Evolutionary conservation across 2,329 filamentous ascomycete species (phyloP).

Genomic region (Tolypocladium paradoxum): DNA sequence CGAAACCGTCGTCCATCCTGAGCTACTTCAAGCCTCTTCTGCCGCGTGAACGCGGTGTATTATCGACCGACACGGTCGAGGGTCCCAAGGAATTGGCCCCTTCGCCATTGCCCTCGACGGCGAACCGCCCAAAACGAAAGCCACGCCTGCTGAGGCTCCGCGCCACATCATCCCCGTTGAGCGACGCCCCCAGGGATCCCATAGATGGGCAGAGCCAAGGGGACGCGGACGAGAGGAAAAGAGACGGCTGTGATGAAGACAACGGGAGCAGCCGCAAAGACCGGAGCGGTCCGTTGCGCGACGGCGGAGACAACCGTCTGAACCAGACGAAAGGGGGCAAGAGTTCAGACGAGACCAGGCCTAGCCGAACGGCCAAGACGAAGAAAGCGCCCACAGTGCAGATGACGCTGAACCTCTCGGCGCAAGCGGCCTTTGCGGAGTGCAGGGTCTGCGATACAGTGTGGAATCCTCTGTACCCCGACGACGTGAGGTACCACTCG

Average conservation of each 20-base stretch:
- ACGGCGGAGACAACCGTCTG: not conserved
- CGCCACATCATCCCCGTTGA: slow-evolving; percentile 7
- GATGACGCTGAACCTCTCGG: slow-evolving; percentile 33
- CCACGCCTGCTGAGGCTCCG: slow-evolving; percentile 19
- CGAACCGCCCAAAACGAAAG: slow-evolving; percentile 8
- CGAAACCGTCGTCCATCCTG: slow-evolving; percentile 22
- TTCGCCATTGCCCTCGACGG: slow-evolving; percentile 6
- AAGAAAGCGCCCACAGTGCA: slow-evolving; percentile 19
- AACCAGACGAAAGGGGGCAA: not conserved
- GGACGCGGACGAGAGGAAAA: not conserved
- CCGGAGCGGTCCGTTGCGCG: not conserved
- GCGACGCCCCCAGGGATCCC: slow-evolving; percentile 3
- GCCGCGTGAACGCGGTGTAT: slow-evolving; percentile 1
- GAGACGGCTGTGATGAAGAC: not conserved
- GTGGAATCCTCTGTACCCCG: slow-evolving; percentile 32
- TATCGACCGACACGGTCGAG: not conserved
- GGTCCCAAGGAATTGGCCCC: not conserved
- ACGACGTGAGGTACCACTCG: slow-evolving; percentile 31
- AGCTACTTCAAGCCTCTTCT: slow-evolving; percentile 29
- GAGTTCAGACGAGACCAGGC: not conserved
- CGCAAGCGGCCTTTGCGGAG: slow-evolving; percentile 29
- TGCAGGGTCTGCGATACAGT: slow-evolving; percentile 31
- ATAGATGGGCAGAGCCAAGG: slow-evolving; percentile 1
- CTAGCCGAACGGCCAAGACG: not conserved
- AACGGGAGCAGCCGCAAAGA: not conserved